A percentile compares a stretch with the other conserved stretches of the same genome.
These are phyloP conservation scores for Pyropia haitanensis DNA, from an alignment of 23 red algal species.

Conservation along the genomic window DNA sequence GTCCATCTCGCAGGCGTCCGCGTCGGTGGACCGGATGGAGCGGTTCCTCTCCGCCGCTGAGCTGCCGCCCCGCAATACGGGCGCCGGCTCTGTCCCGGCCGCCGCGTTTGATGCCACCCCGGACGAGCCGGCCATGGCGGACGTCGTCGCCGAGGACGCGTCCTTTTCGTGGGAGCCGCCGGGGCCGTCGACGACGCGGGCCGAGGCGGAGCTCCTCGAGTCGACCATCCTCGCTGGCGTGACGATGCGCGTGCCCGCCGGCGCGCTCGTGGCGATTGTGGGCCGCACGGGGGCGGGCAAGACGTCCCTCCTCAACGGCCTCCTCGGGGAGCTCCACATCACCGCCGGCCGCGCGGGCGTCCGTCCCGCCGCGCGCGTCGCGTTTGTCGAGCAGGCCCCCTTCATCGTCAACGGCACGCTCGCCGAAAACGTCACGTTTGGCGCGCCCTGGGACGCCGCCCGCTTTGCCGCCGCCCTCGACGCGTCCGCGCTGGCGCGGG, in stretches of 20 bases:
- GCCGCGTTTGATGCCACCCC: not conserved
- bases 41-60: constrained; percentile 41
- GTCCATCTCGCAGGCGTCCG: constrained; percentile 35
- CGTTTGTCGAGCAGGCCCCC: constrained; percentile 61
- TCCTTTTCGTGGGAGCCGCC: constrained; percentile 56
- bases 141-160: constrained; percentile 21
- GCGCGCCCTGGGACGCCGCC: constrained; percentile 31
- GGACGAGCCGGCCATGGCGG: not conserved
- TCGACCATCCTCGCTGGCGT: constrained; percentile 13
- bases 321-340: constrained; percentile 57
- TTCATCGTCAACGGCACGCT: constrained; percentile 73
- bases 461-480: constrained; percentile 26
- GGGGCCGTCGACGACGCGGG: not conserved
- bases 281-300: constrained; percentile 70
- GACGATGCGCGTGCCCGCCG: constrained; percentile 36
- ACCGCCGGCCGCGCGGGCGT: constrained; percentile 38
- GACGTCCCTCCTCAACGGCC: constrained; percentile 39
- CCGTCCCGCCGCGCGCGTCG: constrained; percentile 19
- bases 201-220: not conserved
- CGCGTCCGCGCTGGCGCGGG: constrained; percentile 25
- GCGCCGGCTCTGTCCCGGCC: constrained; percentile 6
- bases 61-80: constrained; percentile 14
- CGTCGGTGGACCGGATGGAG: constrained; percentile 33
- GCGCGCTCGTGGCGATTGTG: constrained; percentile 40
- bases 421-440: constrained; percentile 74